Percentiles rank a stretch among this genome's conserved stretches.
These are phyloP conservation scores for Myrica gale DNA, from an alignment of 306 rosid genomes.

Conservation along the genomic window DNA sequence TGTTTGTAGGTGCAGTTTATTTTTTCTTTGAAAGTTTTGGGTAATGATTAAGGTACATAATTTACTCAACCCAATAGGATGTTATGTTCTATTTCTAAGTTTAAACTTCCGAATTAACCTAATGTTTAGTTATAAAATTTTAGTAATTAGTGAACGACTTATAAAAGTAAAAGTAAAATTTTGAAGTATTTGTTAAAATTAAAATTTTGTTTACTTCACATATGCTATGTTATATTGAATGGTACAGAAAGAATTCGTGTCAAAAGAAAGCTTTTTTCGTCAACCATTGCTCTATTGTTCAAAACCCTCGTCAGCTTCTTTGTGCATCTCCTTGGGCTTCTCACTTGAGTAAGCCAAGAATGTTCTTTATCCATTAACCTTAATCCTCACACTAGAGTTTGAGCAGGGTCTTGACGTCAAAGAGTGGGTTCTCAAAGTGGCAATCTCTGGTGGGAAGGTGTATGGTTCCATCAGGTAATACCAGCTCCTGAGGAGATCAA, in stretches of 20 bases:
- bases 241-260: no score
- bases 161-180: no score
- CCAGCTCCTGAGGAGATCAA: conserved; percentile 64
- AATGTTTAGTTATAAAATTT: no score
- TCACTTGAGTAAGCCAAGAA: not conserved
- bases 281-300: no score
- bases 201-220: no score
- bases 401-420: conserved; percentile 61
- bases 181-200: no score
- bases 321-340: not conserved
- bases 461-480: conserved; percentile 41
- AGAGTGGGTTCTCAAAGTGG: conserved; percentile 68
- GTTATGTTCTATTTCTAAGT: not conserved
- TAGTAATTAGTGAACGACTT: no score
- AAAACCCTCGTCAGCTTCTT: not conserved
- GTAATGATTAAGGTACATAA: not conserved
- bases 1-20: not conserved
- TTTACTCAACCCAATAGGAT: not conserved
- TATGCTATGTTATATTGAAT: not conserved
- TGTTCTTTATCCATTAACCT: no score
- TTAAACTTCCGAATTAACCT: not conserved
- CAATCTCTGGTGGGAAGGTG: conserved; percentile 89
- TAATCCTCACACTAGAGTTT: conserved; percentile 49
- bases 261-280: no score
- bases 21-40: not conserved